Evolutionary conservation across 2,329 filamentous ascomycete genomes (phyloP).

Genomic region (Microcera coccophila): DNA sequence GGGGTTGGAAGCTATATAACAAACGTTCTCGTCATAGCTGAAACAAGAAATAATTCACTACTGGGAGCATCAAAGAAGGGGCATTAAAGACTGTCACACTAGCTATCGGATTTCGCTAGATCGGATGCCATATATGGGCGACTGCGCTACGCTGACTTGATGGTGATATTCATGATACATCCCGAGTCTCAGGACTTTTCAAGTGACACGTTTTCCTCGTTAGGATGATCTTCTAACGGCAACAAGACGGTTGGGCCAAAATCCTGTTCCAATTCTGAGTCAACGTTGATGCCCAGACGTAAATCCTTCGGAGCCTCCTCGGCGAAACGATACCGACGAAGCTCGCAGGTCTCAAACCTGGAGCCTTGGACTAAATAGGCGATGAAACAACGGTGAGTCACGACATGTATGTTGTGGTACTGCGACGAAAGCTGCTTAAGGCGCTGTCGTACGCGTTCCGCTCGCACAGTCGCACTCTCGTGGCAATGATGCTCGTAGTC

Average conservation of each 20-base stretch:
- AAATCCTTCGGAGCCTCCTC: neutral
- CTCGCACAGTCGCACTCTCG: conserved; percentile 13
- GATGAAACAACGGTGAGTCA: conserved; percentile 20
- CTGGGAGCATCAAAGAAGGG: too few relatives aligned
- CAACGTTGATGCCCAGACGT: neutral
- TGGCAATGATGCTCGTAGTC: conserved; percentile 16
- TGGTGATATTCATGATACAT: too few relatives aligned
- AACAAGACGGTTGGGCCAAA: neutral
- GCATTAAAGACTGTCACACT: too few relatives aligned
- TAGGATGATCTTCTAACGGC: too few relatives aligned
- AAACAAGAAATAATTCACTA: too few relatives aligned
- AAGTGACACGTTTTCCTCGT: too few relatives aligned
- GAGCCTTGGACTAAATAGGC: conserved; percentile 19
- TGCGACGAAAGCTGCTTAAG: conserved; percentile 6
- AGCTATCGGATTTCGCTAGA: too few relatives aligned
- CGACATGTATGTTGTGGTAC: conserved; percentile 17
- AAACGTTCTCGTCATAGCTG: too few relatives aligned
- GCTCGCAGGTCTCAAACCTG: conserved; percentile 14
- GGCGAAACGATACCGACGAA: neutral
- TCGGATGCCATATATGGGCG: too few relatives aligned
- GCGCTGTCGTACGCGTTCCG: conserved; percentile 16
- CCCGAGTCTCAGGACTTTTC: too few relatives aligned
- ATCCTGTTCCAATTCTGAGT: neutral
- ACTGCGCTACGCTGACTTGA: too few relatives aligned
- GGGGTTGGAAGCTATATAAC: too few relatives aligned